These are phyloP conservation scores for Neospora caninum DNA, from an alignment of 169 alveolate genomes.

Conservation along the genomic window DNA sequence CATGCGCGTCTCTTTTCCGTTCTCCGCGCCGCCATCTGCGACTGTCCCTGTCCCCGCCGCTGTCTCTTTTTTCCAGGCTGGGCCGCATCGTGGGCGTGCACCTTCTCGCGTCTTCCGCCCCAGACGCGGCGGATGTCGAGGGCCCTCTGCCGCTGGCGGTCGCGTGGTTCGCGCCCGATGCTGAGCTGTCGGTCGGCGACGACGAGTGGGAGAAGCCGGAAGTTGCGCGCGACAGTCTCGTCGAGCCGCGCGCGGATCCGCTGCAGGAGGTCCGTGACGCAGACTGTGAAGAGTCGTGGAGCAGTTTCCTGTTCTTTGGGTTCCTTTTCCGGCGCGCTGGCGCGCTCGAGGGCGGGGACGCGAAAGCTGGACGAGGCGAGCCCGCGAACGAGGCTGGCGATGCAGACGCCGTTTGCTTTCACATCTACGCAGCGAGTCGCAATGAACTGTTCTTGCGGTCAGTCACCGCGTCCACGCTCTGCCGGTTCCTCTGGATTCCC, in stretches of 20 bases:
- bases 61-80: not conserved
- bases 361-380: not conserved
- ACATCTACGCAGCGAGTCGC: not conserved
- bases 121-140: not conserved
- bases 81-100: conserved; percentile 25
- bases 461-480: not conserved
- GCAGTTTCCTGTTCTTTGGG: not conserved
- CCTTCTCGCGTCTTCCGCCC: not conserved
- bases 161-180: not conserved
- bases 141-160: not conserved
- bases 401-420: not conserved
- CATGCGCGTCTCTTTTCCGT: not conserved
- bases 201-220: not conserved
- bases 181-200: not conserved
- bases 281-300: conserved; percentile 8
- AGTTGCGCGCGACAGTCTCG: not conserved
- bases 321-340: not conserved
- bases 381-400: not conserved
- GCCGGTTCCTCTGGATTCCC: not conserved
- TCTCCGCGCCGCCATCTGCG: not conserved
- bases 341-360: not conserved
- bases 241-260: not conserved
- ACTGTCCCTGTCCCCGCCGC: not conserved
- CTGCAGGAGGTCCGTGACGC: not conserved
- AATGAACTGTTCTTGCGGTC: not conserved